Evolutionary conservation across 2,329 filamentous ascomycete species (phyloP).

Genomic region (Xenosphaeropsis pyriputrescens): DNA sequence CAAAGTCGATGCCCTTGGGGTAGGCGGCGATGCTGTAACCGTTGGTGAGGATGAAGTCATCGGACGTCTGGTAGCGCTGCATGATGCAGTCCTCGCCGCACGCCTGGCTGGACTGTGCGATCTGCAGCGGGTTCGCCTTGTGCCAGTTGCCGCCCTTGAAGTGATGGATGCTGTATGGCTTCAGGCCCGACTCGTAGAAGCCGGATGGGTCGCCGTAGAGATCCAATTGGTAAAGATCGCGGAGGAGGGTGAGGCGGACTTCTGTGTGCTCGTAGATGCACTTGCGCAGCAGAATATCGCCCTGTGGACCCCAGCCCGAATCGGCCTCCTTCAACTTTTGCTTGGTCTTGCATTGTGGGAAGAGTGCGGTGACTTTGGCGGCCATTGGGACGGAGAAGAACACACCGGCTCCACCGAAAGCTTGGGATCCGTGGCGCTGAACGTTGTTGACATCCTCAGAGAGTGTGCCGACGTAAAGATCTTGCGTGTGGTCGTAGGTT

Average conservation of each 20-base stretch:
- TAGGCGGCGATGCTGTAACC: slow-evolving; percentile 20
- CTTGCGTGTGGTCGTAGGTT: slow-evolving; percentile 3
- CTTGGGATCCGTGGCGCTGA: slow-evolving; percentile 8
- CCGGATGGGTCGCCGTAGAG: slow-evolving; percentile 9
- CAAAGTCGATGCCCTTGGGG: slow-evolving; percentile 1
- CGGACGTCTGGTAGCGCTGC: slow-evolving; percentile 25
- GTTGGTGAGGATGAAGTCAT: slow-evolving; percentile 26
- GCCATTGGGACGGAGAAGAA: slow-evolving; percentile 14
- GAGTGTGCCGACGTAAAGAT: slow-evolving; percentile 8
- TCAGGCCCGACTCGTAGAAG: slow-evolving; percentile 11
- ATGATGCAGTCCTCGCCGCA: slow-evolving; percentile 19
- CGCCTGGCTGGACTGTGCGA: slow-evolving; percentile 5
- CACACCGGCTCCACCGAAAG: slow-evolving; percentile 14
- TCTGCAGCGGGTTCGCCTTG: slow-evolving; percentile 8
- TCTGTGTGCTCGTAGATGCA: slow-evolving; percentile 8
- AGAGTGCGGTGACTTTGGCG: slow-evolving; percentile 5
- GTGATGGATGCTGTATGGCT: slow-evolving; percentile 12
- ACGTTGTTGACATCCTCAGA: slow-evolving; percentile 12
- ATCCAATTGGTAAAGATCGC: slow-evolving; percentile 13
- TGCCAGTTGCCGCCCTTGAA: slow-evolving; percentile 8
- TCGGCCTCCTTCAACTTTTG: not conserved
- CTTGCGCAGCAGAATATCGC: slow-evolving; percentile 11
- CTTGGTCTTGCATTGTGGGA: slow-evolving; percentile 7
- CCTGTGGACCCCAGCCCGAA: slow-evolving; percentile 4
- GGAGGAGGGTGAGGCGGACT: slow-evolving; percentile 8